phyloP scores from a whole-genome alignment of 805 yeast species.

The Candida glaebosa region DNA sequence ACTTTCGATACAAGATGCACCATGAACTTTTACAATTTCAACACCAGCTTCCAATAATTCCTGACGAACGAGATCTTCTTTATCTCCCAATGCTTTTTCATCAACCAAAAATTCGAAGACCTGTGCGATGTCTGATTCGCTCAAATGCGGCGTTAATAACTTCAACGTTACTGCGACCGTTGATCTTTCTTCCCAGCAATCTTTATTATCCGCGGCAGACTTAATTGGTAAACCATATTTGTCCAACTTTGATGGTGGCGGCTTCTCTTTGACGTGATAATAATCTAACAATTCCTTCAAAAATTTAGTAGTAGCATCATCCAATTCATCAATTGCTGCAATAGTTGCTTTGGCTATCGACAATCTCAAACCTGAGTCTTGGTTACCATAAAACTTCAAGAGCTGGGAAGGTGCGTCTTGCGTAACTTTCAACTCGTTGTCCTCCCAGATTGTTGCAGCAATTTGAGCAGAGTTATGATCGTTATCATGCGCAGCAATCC shows the following conservation, averaged over 20 bases:
- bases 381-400: conserved; percentile 46
- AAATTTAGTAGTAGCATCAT: conserved; percentile 24
- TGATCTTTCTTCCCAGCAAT: conserved; percentile 81
- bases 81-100: conserved; percentile 70
- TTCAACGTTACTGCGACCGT: conserved; percentile 72
- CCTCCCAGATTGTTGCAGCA: conserved; percentile 85
- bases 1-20: conserved; percentile 62
- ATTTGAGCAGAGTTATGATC: conserved; percentile 57
- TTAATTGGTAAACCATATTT: conserved; percentile 75
- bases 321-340: conserved; percentile 43
- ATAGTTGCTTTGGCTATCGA: conserved; percentile 72
- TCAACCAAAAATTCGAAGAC: conserved; percentile 63
- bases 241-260: conserved; percentile 76
- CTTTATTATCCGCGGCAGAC: conserved; percentile 57
- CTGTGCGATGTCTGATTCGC: conserved; percentile 39
- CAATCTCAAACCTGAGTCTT: conserved; percentile 64
- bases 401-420: conserved; percentile 45
- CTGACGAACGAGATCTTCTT: conserved; percentile 66
- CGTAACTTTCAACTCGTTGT: conserved; percentile 55
- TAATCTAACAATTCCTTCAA: conserved; percentile 48
- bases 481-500: conserved; percentile 74
- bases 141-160: conserved; percentile 49
- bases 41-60: conserved; percentile 91
- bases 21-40: conserved; percentile 62
- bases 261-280: conserved; percentile 60